A percentile compares a stretch with the other conserved stretches of the same genome.
phyloP scores from a whole-genome alignment of 805 yeast species.

The Zygoascus flipseniorum region DNA sequence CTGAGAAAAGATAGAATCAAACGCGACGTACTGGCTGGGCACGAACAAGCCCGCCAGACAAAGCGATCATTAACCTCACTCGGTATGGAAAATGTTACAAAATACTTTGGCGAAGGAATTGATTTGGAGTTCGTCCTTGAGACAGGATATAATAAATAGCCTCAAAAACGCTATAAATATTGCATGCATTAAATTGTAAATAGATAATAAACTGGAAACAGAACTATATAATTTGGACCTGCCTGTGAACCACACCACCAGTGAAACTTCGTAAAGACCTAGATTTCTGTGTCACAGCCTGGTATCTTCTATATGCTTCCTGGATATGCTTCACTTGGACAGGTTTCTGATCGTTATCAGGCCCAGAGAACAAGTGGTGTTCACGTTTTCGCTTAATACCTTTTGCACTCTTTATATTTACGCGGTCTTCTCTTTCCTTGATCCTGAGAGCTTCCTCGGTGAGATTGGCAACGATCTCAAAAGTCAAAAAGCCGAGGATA shows the following conservation, averaged over 20 bases:
- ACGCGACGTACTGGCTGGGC: not conserved
- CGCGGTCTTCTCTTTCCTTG: constrained; percentile 55
- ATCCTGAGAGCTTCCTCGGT: constrained; percentile 87
- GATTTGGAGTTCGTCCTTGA: constrained; percentile 9
- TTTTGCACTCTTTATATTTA: constrained; percentile 26
- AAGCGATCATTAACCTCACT: constrained; percentile 17
- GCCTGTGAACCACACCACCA: constrained; percentile 53
- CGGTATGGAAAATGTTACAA: constrained; percentile 15
- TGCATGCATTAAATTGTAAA: not conserved
- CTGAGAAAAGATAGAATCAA: not conserved
- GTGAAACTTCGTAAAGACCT: constrained; percentile 62
- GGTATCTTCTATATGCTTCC: constrained; percentile 83
- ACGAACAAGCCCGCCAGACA: constrained; percentile 7
- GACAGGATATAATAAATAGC: constrained; percentile 4
- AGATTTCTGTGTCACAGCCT: constrained; percentile 46
- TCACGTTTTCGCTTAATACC: constrained; percentile 38
- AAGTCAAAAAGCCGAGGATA: constrained; percentile 88
- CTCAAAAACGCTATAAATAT: not conserved
- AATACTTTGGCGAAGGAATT: constrained; percentile 12
- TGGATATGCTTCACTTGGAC: constrained; percentile 70
- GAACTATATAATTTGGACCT: constrained; percentile 40
- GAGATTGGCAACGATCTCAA: constrained; percentile 90
- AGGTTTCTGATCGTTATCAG: constrained; percentile 76
- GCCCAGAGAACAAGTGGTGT: constrained; percentile 69
- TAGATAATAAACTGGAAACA: not conserved